phyloP scores from a whole-genome alignment of 2,329 filamentous ascomycete genomes.

The Parastagonospora nodorum region DNA sequence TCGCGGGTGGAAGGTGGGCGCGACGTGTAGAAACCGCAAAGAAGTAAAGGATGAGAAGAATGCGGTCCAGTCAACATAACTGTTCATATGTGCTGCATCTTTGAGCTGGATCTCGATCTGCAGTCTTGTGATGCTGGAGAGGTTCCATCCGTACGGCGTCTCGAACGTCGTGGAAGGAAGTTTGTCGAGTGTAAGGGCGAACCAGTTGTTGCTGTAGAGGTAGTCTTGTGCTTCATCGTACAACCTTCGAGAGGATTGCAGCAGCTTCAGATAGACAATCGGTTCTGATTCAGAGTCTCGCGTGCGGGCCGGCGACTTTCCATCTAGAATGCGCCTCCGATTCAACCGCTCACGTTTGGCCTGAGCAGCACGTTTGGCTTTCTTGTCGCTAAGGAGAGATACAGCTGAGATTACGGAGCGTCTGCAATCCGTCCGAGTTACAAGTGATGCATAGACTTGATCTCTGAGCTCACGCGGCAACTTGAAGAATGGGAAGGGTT shows the following conservation, averaged over 20 bases:
- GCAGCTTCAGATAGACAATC: slow-evolving; percentile 26
- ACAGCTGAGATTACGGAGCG: slow-evolving; percentile 30
- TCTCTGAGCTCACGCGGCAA: slow-evolving; percentile 36
- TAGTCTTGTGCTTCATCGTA: slow-evolving; percentile 31
- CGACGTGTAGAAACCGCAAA: slow-evolving; percentile 28
- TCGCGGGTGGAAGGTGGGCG: slow-evolving; percentile 31
- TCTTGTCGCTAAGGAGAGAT: slow-evolving; percentile 27
- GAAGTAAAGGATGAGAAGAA: slow-evolving; percentile 30
- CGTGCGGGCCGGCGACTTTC: slow-evolving; percentile 23
- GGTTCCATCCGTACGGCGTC: slow-evolving; percentile 32
- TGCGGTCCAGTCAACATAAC: slow-evolving; percentile 35
- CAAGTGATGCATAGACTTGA: slow-evolving; percentile 35
- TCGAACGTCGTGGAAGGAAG: slow-evolving; percentile 27
- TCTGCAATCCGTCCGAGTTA: slow-evolving; percentile 16
- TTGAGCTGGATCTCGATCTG: slow-evolving; percentile 37
- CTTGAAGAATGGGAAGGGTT: slow-evolving; percentile 34
- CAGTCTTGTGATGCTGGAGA: slow-evolving; percentile 25
- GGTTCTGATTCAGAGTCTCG: slow-evolving; percentile 18
- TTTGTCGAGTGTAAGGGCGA: slow-evolving; percentile 33
- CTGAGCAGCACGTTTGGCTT: slow-evolving; percentile 27
- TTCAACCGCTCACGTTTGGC: slow-evolving; percentile 30
- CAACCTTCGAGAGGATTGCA: slow-evolving; percentile 25
- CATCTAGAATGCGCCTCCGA: slow-evolving; percentile 23
- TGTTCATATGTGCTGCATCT: slow-evolving; percentile 39
- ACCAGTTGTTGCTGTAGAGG: slow-evolving; percentile 36